Percentiles rank a stretch among this genome's conserved stretches.
Evolutionary conservation across 768 basidiomycete genomes (phyloP).

Genomic region (Hygrophoropsis aurantiaca): DNA sequence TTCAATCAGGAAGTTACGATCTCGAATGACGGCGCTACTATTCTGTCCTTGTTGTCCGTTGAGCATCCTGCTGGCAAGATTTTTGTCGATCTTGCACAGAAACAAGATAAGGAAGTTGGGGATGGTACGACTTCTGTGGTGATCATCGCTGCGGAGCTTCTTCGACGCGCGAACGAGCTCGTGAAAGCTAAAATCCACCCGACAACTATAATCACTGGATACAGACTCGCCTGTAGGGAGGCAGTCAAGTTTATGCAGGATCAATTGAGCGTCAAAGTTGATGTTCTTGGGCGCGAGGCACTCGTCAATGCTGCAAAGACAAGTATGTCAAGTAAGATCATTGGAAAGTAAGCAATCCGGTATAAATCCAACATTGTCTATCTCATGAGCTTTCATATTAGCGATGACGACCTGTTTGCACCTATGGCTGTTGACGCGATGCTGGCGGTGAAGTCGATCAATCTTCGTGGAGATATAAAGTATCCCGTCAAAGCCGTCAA

Average conservation of each 20-base stretch:
- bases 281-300: conserved; percentile 86
- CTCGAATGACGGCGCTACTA: conserved; percentile 99
- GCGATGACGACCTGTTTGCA: conserved; percentile 96
- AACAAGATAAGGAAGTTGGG: conserved; percentile 99
- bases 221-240: conserved; percentile 94
- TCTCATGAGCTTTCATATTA: conserved; percentile 28
- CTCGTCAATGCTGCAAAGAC: conserved; percentile 97
- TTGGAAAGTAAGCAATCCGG: conserved; percentile 76
- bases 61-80: conserved; percentile 97
- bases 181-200: conserved; percentile 99
- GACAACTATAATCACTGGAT: conserved; percentile 98
- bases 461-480: conserved; percentile 92
- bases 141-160: conserved; percentile 94
- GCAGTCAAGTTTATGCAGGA: conserved; percentile 98
- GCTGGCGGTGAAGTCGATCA: conserved; percentile 94
- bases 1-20: conserved; percentile 89
- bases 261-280: conserved; percentile 93
- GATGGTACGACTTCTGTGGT: conserved; percentile 99
- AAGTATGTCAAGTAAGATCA: conserved; percentile 98
- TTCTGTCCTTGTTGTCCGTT: conserved; percentile 88
- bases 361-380: not conserved
- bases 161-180: conserved; percentile 95
- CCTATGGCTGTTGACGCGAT: conserved; percentile 99
- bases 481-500: conserved; percentile 99
- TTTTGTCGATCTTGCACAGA: conserved; percentile 97